Evolutionary conservation across 176 grass and related monocot genomes (phyloP), one percentile per base, ranked within the genome.

Genomic region (Phoenix dactylifera): DNA sequence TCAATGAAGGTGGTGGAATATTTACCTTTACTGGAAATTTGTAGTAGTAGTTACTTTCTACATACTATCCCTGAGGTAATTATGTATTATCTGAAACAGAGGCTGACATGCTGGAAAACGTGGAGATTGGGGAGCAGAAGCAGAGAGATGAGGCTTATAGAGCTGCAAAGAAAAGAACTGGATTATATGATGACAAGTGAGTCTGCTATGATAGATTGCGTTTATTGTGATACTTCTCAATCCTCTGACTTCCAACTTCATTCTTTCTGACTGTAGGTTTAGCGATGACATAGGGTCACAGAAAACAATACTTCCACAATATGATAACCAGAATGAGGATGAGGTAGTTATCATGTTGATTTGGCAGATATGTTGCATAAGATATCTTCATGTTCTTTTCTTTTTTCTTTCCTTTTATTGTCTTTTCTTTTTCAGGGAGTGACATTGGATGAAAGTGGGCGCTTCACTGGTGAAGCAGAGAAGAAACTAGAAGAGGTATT

Each of bases 61-160:
- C 57, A 16, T 35, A 30, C 18, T 39, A 55, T 6, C 28, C 16
- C 19, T 23, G 26, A 24, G 18, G 18, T 68, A 23, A 44, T 20
- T 20, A 56, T 35, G 17, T 14, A 39, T 23, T 23, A 44, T 29
- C 35, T 56, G 35, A 74, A 68, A 19, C 58, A 98, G 93, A 92
- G 5, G 73, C 57, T 52, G 87, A 91, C 77, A 81, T 85, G 87
- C 93, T 97, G 73, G 81, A 91, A 80, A 92, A 97, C 79, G 89
- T 97, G 25, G 81, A 92, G 79, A 98, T 92, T 73, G 84, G 81
- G 44, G 79, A 98, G 68, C 87, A 98, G 76, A 98, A 92, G 66
- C 74, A 75, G 67, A 88, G 87, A 76, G 63, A 88, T 16, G 84
- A 85, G 6, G 70, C 85, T 67, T 92, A 97, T 67, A 79, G 76